Percentiles rank a stretch among this genome's conserved stretches.
Evolutionary conservation across 2,329 filamentous ascomycete genomes (phyloP).

Genomic region (Hypoxylon sp.): DNA sequence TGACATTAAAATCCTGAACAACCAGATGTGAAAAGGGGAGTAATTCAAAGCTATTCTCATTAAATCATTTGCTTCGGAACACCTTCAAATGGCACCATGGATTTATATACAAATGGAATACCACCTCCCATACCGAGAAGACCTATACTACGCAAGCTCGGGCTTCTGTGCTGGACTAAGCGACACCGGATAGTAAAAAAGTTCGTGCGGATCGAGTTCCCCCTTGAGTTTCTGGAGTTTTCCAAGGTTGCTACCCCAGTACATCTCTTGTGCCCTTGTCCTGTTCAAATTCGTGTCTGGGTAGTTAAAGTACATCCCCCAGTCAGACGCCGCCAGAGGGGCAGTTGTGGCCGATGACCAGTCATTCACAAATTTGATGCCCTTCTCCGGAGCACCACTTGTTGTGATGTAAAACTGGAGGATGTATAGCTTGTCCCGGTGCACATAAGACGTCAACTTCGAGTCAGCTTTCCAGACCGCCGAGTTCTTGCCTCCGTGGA

Average conservation of each 20-base stretch:
- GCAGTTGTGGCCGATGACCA: slow-evolving; percentile 49
- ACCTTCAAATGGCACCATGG: slow-evolving; percentile 24
- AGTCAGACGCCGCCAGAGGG: slow-evolving; percentile 44
- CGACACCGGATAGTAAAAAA: slow-evolving; percentile 61
- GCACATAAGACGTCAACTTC: slow-evolving; percentile 58
- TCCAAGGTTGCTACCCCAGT: slow-evolving; percentile 61
- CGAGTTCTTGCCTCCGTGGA: slow-evolving; percentile 60
- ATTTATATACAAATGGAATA: slow-evolving; percentile 33
- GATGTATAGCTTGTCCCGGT: slow-evolving; percentile 64
- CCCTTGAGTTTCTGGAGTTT: slow-evolving; percentile 59
- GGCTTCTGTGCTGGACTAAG: slow-evolving; percentile 40
- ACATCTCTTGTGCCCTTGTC: slow-evolving; percentile 64
- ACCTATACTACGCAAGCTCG: slow-evolving; percentile 31
- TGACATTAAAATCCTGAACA: not conserved
- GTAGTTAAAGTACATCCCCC: slow-evolving; percentile 66
- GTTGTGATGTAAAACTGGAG: slow-evolving; percentile 62
- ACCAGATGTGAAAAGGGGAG: no score
- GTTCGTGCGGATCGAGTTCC: slow-evolving; percentile 57
- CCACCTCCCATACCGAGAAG: not conserved
- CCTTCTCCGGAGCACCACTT: slow-evolving; percentile 51
- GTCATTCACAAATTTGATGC: slow-evolving; percentile 49
- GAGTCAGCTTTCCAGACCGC: slow-evolving; percentile 53
- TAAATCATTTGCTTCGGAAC: slow-evolving; percentile 4
- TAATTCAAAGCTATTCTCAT: not conserved
- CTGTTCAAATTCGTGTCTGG: slow-evolving; percentile 64